Conservation (phyloP, 805 yeast species). For the Zygosaccharomyces pseudorouxii region DNA sequence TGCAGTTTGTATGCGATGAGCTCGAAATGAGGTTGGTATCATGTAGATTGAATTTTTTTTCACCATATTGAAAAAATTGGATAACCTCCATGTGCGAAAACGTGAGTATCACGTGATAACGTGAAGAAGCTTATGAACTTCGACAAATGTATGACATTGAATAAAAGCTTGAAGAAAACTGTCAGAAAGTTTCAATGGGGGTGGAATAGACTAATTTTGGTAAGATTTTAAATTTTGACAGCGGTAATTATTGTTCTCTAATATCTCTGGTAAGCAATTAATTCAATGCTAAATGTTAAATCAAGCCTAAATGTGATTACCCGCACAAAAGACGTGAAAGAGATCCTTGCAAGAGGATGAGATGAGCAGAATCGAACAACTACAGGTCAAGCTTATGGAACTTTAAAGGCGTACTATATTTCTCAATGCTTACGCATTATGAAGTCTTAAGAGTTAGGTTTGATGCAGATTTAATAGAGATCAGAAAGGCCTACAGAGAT, state of each 20-base stretch:
- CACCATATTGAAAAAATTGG: neutral
- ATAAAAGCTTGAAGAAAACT: no score
- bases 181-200: neutral
- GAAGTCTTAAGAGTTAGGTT: slow-evolving; percentile 51
- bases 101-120: neutral
- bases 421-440: slow-evolving; percentile 40
- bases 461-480: slow-evolving; percentile 36
- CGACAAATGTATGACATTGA: neutral
- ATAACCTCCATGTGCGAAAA: neutral
- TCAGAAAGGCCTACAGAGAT: slow-evolving; percentile 60
- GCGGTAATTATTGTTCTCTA: neutral
- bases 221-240: neutral
- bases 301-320: neutral
- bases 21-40: neutral
- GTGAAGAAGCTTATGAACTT: neutral
- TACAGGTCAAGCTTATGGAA: no score
- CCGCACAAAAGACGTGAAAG: neutral
- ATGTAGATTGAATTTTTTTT: neutral
- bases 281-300: neutral
- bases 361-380: neutral
- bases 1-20: slow-evolving; percentile 1
- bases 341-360: no score
- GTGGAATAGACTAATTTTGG: neutral
- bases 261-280: neutral
- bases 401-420: neutral